Evolutionary conservation across 441 rosid species (phyloP).

Genomic region (Theobroma grandiflorum): DNA sequence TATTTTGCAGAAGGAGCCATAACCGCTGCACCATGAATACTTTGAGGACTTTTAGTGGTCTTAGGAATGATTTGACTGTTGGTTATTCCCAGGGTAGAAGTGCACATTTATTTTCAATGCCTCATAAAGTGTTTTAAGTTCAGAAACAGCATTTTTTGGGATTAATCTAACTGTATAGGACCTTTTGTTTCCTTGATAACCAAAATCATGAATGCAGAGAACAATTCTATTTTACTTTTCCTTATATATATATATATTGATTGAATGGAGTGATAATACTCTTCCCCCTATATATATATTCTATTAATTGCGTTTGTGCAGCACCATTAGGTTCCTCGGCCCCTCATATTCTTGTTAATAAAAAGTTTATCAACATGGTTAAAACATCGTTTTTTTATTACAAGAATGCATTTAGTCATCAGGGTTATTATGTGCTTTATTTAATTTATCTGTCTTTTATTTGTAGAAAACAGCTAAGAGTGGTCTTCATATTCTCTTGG

Average conservation of each 20-base stretch:
- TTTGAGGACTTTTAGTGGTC: neutral
- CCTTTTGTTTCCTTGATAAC: neutral
- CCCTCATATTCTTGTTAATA: neutral
- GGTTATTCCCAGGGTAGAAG: neutral
- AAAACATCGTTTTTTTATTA: neutral
- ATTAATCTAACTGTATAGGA: neutral
- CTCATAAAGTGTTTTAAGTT: neutral
- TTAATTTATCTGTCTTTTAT: constrained; percentile 17
- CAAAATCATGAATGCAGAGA: neutral
- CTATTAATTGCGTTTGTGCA: neutral
- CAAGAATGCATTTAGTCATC: neutral
- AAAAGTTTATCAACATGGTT: neutral
- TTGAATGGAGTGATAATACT: neutral
- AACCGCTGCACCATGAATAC: neutral
- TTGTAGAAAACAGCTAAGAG: constrained; percentile 89
- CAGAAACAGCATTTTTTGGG: neutral
- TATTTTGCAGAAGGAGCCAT: neutral
- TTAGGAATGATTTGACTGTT: neutral
- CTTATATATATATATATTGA: neutral
- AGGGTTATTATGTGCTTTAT: neutral
- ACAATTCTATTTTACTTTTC: neutral
- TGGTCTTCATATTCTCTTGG: constrained; percentile 92
- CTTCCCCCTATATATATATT: neutral
- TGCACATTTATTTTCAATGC: neutral
- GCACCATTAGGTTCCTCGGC: neutral